phyloP scores from a whole-genome alignment of 2,329 filamentous ascomycete genomes.

The Colletotrichum lindemuthianum region DNA sequence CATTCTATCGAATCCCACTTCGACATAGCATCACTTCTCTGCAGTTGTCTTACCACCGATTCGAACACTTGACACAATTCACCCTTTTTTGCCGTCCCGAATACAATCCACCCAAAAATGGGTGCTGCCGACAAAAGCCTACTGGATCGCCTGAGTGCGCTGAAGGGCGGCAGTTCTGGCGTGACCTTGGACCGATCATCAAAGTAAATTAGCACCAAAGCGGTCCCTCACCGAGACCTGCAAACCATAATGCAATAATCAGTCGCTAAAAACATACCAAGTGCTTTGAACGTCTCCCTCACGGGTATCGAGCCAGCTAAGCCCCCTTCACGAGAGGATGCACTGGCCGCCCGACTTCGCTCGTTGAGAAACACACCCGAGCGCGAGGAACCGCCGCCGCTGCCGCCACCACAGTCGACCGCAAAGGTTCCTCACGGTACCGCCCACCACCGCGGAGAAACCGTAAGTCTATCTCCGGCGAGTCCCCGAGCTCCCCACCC shows the following conservation, averaged over 20 bases:
- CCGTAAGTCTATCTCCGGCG: constrained; percentile 6
- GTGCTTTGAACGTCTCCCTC: constrained; percentile 42
- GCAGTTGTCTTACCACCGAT: constrained; percentile 1
- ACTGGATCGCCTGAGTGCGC: constrained; percentile 64
- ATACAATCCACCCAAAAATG: constrained; percentile 4
- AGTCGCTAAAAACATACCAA: constrained; percentile 31
- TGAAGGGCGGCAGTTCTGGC: constrained; percentile 51
- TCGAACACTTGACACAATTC: neutral
- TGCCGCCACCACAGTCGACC: constrained; percentile 15
- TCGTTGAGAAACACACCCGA: constrained; percentile 56
- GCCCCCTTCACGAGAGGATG: constrained; percentile 59
- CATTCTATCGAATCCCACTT: neutral
- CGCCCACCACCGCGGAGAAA: neutral
- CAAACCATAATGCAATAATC: neutral
- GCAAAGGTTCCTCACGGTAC: constrained; percentile 13
- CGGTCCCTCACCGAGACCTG: neutral
- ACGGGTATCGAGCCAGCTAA: constrained; percentile 55
- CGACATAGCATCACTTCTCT: neutral
- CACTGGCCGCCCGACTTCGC: constrained; percentile 62
- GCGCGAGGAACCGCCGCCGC: constrained; percentile 35
- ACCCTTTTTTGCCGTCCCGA: neutral
- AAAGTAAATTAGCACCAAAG: constrained; percentile 49
- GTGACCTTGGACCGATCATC: constrained; percentile 42
- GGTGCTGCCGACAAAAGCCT: constrained; percentile 54
- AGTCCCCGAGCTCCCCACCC: neutral